Conservation (phyloP, 2,329 filamentous ascomycete species). For the Monosporascus sp. region DNA sequence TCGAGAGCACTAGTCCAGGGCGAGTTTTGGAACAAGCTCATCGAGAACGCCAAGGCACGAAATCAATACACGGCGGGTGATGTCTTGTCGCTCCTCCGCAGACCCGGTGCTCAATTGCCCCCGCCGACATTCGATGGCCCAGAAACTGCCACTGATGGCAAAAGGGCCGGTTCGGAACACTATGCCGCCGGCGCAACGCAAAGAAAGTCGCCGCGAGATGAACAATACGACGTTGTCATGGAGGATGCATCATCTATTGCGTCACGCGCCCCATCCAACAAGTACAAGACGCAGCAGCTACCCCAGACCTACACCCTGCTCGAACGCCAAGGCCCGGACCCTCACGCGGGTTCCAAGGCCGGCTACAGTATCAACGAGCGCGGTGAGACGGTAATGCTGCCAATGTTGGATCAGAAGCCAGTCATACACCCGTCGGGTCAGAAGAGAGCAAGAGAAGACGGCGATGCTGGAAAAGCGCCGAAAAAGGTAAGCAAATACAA, state of each 20-base stretch:
- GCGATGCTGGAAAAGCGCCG: conserved; percentile 16
- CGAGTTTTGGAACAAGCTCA: conserved; percentile 83
- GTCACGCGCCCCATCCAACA: conserved; percentile 10
- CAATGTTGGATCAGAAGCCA: conserved; percentile 17
- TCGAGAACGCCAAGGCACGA: conserved; percentile 72
- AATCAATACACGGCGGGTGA: conserved; percentile 70
- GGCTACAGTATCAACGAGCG: conserved; percentile 23
- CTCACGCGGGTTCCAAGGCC: conserved; percentile 2
- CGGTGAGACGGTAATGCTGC: conserved; percentile 19
- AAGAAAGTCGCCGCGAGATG: background rate
- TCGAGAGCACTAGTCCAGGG: conserved; percentile 80
- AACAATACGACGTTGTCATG: conserved; percentile 21
- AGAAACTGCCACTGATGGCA: background rate
- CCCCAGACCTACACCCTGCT: conserved; percentile 23
- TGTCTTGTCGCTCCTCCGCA: conserved; percentile 44
- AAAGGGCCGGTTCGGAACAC: background rate
- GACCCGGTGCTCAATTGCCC: conserved; percentile 33
- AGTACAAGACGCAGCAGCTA: conserved; percentile 17
- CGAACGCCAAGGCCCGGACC: conserved; percentile 12
- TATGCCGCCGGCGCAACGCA: background rate
- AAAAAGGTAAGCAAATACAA: conserved; percentile 20
- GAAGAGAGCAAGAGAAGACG: conserved; percentile 22
- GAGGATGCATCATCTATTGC: conserved; percentile 15
- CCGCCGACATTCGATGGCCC: conserved; percentile 13
- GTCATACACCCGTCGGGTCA: conserved; percentile 24